Evolutionary conservation across 176 grass and related monocot genomes (phyloP).

Genomic region (Neostapfia colusana): DNA sequence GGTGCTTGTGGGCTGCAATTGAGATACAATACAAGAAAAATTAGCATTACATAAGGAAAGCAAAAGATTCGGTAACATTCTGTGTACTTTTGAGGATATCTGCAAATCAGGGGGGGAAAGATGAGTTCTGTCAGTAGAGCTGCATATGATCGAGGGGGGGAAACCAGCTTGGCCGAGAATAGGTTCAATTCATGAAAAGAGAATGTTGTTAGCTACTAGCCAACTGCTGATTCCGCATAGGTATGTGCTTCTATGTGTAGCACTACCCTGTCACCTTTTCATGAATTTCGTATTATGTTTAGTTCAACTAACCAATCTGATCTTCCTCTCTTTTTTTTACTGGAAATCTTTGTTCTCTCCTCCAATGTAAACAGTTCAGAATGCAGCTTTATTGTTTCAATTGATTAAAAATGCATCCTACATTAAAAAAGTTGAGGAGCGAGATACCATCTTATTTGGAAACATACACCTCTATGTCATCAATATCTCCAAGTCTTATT

Average conservation of each 20-base stretch:
- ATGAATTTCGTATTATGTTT: not conserved
- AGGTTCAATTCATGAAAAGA: not conserved
- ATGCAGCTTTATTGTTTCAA: not conserved
- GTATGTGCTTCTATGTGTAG: conserved; percentile 18
- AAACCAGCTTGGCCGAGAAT: not conserved
- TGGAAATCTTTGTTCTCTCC: not conserved
- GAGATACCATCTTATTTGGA: not conserved
- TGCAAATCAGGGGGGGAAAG: not conserved
- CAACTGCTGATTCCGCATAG: not conserved
- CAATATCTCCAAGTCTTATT: not conserved
- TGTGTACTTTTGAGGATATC: not conserved
- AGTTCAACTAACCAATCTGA: not conserved
- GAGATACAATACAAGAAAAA: not conserved
- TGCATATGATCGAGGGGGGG: not conserved
- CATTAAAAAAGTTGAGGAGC: not conserved
- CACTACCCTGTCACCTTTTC: not conserved
- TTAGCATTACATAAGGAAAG: not conserved
- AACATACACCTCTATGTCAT: not conserved
- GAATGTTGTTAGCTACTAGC: conserved; percentile 27
- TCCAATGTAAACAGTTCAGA: not conserved
- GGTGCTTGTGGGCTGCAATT: conserved; percentile 52
- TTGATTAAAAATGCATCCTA: not conserved
- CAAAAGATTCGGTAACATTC: not conserved
- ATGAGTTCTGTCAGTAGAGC: not conserved
- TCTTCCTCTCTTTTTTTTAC: not conserved